phyloP scores from a whole-genome alignment of 306 rosid species.

The Casuarina equisetifolia region DNA sequence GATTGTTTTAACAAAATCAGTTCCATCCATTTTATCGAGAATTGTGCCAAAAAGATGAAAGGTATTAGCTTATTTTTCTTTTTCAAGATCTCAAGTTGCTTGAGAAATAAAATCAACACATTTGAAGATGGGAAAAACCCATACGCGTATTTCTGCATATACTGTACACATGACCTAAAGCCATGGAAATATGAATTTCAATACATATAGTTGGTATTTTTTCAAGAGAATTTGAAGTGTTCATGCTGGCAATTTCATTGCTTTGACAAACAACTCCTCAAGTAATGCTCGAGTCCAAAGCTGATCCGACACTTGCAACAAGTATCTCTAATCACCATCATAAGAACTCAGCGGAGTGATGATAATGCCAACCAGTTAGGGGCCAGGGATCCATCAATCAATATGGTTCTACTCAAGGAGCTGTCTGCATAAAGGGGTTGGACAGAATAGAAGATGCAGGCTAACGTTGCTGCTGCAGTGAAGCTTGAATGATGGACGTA shows the following conservation, averaged over 20 bases:
- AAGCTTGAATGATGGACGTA: constrained; percentile 77
- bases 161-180: too few species aligned
- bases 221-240: neutral
- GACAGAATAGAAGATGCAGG: constrained; percentile 23
- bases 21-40: too few species aligned
- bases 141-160: too few species aligned
- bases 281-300: neutral
- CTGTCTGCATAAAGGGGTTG: constrained; percentile 8
- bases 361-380: neutral
- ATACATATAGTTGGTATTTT: too few species aligned
- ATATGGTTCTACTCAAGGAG: neutral
- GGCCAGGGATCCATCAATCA: neutral
- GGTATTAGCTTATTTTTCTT: too few species aligned
- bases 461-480: constrained; percentile 50
- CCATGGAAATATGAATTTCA: too few species aligned
- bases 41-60: too few species aligned
- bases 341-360: constrained; percentile 12
- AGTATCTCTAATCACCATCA: neutral
- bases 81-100: too few species aligned
- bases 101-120: too few species aligned
- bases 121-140: too few species aligned
- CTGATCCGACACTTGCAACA: neutral
- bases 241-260: neutral
- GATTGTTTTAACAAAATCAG: too few species aligned
- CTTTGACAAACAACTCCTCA: neutral